Conservation (phyloP, 345 rosid species). For the Euphorbia peplus region DNA sequence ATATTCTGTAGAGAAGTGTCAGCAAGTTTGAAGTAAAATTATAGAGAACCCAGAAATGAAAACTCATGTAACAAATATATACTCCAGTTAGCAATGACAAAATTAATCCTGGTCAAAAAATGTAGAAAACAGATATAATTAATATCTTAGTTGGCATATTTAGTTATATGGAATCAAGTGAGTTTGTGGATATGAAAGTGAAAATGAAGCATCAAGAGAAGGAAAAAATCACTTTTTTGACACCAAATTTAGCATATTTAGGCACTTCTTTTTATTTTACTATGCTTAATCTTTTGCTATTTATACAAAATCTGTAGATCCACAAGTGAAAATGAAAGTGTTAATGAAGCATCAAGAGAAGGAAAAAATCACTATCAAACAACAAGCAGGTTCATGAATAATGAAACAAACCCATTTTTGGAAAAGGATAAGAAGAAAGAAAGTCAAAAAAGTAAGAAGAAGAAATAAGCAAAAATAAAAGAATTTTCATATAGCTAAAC, state of each 20-base stretch:
- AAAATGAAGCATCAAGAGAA: too few relatives aligned
- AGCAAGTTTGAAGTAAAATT: neutral
- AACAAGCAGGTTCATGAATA: neutral
- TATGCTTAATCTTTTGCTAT: too few relatives aligned
- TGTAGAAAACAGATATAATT: too few relatives aligned
- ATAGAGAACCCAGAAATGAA: neutral
- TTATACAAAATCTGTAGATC: neutral
- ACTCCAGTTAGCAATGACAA: neutral
- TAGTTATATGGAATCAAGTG: too few relatives aligned
- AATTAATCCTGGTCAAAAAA: neutral
- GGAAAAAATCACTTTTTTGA: too few relatives aligned
- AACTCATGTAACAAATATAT: neutral
- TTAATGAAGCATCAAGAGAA: neutral
- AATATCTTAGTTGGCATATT: too few relatives aligned
- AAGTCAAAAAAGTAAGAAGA: neutral
- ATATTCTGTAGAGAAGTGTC: neutral
- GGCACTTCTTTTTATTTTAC: neutral
- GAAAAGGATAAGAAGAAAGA: too few relatives aligned
- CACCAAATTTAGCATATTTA: constrained; percentile 6
- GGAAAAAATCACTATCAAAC: too few relatives aligned
- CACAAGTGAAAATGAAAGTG: neutral
- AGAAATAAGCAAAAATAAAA: too few relatives aligned
- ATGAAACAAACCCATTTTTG: too few relatives aligned
- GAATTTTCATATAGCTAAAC: too few relatives aligned
- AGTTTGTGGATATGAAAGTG: too few relatives aligned